Base-by-base conservation (phyloP, 805 yeast species). In the Debaryomyces hansenii region DNA sequence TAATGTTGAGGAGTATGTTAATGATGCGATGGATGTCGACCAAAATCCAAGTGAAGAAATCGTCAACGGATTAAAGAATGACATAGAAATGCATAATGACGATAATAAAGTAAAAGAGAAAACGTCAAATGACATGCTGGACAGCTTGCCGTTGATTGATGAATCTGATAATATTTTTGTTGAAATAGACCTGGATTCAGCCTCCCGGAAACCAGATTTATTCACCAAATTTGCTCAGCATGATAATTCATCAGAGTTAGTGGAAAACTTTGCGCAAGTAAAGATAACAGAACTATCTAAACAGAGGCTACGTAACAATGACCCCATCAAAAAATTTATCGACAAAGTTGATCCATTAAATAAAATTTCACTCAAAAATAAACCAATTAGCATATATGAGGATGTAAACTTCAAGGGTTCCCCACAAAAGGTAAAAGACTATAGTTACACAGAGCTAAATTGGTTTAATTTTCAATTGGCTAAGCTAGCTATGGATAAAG, bases 301-400 rank as follows among this genome's bases (percentile, higher is more conserved):
- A 12, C n/a, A 33, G 5, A 18, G n/a, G 5, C 29, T 35, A 28
- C 42, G 38, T 15, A 51, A 47, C 15, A 47, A 42, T 37, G 63
- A 53, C 34, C 54, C 62, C 4, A 59, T 73, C 7, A 72, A 72
- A 45, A 44, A 54, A 2, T 57, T 71, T 27, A 65, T 75, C 20
- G 75, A 69, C 33, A 72, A 60, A 46, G 59, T 72, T 0, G 79
- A 75, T 50, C 80, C 80, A 2, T 59, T 75, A 21, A 62, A 55
- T 39, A 56, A 63, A 4, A 57, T 71, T 11, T 62, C 76, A 2
- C 64, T 55, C 37, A 60, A 57, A 38, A 66, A 60, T 39, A 65
- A 65, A 42, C 67, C 70, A 4, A 72, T 74, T 16, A 44, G 59
- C 9, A 74, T 74, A n/a, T 74, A 58, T 42, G 72, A 72, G 40